Conservation (phyloP, 768 basidiomycete species). For the Tricholoma hemisulphureum region DNA sequence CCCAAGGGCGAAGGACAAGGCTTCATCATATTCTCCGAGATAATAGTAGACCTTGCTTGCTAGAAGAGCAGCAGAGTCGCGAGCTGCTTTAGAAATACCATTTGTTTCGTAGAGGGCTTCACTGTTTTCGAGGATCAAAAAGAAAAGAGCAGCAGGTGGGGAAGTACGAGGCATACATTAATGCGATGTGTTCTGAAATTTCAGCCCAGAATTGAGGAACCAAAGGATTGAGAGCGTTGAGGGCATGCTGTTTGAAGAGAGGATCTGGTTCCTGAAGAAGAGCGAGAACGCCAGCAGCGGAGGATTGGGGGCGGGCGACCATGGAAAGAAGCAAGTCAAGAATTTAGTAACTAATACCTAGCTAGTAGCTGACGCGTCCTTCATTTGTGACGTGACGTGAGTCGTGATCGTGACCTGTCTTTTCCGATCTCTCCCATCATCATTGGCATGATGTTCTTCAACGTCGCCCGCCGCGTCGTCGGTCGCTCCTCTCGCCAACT, state of each 20-base stretch:
- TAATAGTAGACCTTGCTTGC: conserved; percentile 99
- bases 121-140: conserved; percentile 41
- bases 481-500: conserved; percentile 44
- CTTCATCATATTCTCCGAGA: conserved; percentile 93
- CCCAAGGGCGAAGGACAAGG: conserved; percentile 90
- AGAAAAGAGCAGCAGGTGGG: conserved; percentile 7
- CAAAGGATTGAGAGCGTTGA: conserved; percentile 75
- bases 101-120: conserved; percentile 88
- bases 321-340: conserved; percentile 38
- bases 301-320: conserved; percentile 75
- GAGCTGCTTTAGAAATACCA: conserved; percentile 68
- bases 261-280: conserved; percentile 87
- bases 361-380: conserved; percentile 45
- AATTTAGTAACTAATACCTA: conserved; percentile 8
- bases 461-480: conserved; percentile 47
- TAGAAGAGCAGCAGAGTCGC: conserved; percentile 83
- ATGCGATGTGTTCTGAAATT: conserved; percentile 90
- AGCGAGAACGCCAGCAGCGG: conserved; percentile 86
- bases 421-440: conserved; percentile 19
- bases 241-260: conserved; percentile 87
- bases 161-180: conserved; percentile 61
- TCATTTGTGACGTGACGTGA: conserved; percentile 15
- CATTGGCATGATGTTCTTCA: conserved; percentile 51
- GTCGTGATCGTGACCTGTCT: conserved; percentile 27
- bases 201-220: conserved; percentile 98